Base-by-base conservation (phyloP, 169 alveolate genomes). In the Plasmodium chabaudi region DNA sequence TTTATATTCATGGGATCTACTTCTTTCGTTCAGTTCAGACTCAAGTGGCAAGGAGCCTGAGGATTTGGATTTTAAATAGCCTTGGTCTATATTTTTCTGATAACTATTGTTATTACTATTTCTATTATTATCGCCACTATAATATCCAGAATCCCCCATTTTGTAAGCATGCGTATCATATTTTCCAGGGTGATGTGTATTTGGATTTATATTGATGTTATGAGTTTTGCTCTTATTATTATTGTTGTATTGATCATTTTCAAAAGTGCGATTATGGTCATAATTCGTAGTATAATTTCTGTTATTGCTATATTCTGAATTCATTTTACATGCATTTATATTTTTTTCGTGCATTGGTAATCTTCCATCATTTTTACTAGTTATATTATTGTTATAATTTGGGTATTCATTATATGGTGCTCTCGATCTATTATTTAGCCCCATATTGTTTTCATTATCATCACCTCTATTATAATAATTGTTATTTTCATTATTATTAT, bases 241-340 rank as follows among this genome's bases (percentile, higher is more conserved):
- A 44, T 27, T 61, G 25, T 68, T 77, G 61, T 77, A 51, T 21
- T 21, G 13, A 34, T 51, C 68, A 15, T 64, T 77, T 7, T 46
- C 77, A 49, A 47, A 65, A 0, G 77, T 19, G 12, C 15, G n/a
- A 51, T 27, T 75, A 3, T 12, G 25, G 5, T 55, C 9, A 49
- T n/a, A 63, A 72, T 15, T 51, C 25, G 10, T 72, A 25, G 64
- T 55, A 13, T 67, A 19, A 34, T 42, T 77, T 23, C 63, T 57
- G 5, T 57, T 68, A 3, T 34, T 34, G 49, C 23, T 68, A 68
- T 68, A 46, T 17, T 9, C 63, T 2, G 51, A 17, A 46, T 15
- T 46, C 23, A 9, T 47, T 68, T 47, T 17, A 19, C 12, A 49
- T 4, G 42, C 1, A 39, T 3, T 34, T 34, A 34, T 39, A 7